These are phyloP conservation scores for Pythium phragmitis DNA, from an alignment of 352 stramenopile genomes.

Conservation along the genomic window DNA sequence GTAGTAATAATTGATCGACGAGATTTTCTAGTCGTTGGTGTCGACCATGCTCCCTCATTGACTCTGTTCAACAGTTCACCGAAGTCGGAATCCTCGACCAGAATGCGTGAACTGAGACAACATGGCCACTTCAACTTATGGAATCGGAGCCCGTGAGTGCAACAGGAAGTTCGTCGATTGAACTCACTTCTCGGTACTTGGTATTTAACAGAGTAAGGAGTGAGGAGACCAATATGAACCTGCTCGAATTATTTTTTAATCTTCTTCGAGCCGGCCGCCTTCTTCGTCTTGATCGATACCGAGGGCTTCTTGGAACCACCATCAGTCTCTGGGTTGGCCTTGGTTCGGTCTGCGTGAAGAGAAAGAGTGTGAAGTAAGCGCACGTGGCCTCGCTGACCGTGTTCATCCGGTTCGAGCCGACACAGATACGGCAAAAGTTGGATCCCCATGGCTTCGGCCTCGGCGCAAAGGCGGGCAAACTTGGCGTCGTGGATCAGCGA, in stretches of 20 bases:
- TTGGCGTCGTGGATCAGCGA: slow-evolving; percentile 60
- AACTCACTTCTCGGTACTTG: no score
- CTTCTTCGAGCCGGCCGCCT: neutral
- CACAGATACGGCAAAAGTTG: slow-evolving; percentile 65
- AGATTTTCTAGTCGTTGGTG: no score
- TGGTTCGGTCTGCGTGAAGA: slow-evolving; percentile 19
- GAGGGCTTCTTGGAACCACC: neutral
- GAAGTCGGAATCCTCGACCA: no score
- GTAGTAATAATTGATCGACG: no score
- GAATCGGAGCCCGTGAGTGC: no score
- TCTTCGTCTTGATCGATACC: neutral
- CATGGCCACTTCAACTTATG: neutral
- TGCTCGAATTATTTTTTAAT: slow-evolving; percentile 4
- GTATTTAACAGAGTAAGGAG: no score
- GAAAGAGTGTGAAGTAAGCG: slow-evolving; percentile 42
- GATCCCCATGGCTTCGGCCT: slow-evolving; percentile 48
- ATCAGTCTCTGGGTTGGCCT: neutral
- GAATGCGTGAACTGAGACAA: no score
- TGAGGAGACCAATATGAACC: no score
- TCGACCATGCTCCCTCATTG: no score
- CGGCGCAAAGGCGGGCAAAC: slow-evolving; percentile 60
- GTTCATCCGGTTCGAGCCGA: slow-evolving; percentile 48
- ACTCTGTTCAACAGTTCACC: no score
- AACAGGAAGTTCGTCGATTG: no score
- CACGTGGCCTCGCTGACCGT: slow-evolving; percentile 31